Percentiles rank a stretch among this genome's conserved stretches.
Evolutionary conservation across 495 filamentous ascomycete genomes (phyloP).

Genomic region (Sordaria brevicollis): DNA sequence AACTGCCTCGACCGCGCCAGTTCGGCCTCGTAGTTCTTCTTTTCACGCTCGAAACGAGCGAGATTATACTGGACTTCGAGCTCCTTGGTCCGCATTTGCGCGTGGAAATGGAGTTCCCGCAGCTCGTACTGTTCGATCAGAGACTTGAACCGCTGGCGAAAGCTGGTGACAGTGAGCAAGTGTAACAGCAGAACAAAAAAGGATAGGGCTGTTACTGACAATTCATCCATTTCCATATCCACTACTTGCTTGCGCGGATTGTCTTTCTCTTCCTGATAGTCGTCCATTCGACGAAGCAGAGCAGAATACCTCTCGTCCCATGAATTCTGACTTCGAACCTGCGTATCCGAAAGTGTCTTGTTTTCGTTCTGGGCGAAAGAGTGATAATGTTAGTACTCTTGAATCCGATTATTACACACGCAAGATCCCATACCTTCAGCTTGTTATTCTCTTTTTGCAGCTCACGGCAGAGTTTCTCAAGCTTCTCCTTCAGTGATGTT

Average conservation of each 20-base stretch:
- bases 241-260: constrained; percentile 61
- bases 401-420: neutral
- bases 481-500: constrained; percentile 77
- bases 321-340: constrained; percentile 68
- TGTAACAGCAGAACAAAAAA: neutral
- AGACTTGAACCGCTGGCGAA: constrained; percentile 83
- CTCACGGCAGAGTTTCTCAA: constrained; percentile 90
- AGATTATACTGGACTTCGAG: constrained; percentile 89
- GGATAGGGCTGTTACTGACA: constrained; percentile 44
- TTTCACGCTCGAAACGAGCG: constrained; percentile 77
- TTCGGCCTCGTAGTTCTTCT: constrained; percentile 77
- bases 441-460: constrained; percentile 94
- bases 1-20: constrained; percentile 66
- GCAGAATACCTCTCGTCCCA: constrained; percentile 75
- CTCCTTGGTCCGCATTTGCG: constrained; percentile 83
- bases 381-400: neutral
- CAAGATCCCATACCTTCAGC: constrained; percentile 59
- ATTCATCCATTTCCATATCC: constrained; percentile 74
- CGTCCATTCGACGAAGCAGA: constrained; percentile 69
- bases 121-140: constrained; percentile 93
- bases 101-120: constrained; percentile 83
- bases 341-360: constrained; percentile 71
- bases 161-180: constrained; percentile 41
- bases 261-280: constrained; percentile 66
- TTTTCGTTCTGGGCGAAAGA: constrained; percentile 64